These are phyloP conservation scores for Ganoderma sp. DNA, from an alignment of 1,284 basidiomycete genomes.

Conservation along the genomic window DNA sequence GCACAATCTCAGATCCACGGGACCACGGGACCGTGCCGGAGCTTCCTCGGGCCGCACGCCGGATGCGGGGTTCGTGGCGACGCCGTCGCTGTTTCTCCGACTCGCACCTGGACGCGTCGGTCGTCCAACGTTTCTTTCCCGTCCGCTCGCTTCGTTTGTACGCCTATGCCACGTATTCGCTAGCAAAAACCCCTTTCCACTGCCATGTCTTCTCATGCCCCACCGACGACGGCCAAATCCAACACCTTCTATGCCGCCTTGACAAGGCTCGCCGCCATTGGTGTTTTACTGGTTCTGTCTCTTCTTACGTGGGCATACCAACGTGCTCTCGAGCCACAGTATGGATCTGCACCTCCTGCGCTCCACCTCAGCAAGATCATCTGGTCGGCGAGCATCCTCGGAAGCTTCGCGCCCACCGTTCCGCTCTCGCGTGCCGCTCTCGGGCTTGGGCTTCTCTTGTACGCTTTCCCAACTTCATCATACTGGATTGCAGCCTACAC, in stretches of 20 bases:
- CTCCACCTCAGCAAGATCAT: conserved; percentile 53
- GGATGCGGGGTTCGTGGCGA: neutral
- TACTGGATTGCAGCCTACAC: conserved; percentile 68
- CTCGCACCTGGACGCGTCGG: conserved; percentile 4
- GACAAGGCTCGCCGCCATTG: conserved; percentile 34
- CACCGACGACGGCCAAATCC: conserved; percentile 19
- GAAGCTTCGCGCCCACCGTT: conserved; percentile 45
- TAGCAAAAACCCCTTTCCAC: conserved; percentile 4
- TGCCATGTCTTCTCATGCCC: conserved; percentile 28
- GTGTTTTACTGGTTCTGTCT: conserved; percentile 49
- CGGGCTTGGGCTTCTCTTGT: conserved; percentile 53
- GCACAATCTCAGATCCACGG: conserved; percentile 24
- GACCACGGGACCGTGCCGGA: conserved; percentile 24
- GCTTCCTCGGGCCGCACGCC: conserved; percentile 13
- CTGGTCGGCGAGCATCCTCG: conserved; percentile 45
- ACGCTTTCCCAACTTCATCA: conserved; percentile 61
- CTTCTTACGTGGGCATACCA: conserved; percentile 59
- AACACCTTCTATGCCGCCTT: conserved; percentile 31
- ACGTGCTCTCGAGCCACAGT: conserved; percentile 61
- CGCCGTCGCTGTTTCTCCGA: neutral
- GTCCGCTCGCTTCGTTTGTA: conserved; percentile 6
- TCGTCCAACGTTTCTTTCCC: conserved; percentile 6
- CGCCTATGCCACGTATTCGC: conserved; percentile 23
- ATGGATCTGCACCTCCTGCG: conserved; percentile 58
- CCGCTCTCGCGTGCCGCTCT: conserved; percentile 43